phyloP scores from a whole-genome alignment of 164 flowering plant genomes.

The Kalanchoe fedtschenkoi region DNA sequence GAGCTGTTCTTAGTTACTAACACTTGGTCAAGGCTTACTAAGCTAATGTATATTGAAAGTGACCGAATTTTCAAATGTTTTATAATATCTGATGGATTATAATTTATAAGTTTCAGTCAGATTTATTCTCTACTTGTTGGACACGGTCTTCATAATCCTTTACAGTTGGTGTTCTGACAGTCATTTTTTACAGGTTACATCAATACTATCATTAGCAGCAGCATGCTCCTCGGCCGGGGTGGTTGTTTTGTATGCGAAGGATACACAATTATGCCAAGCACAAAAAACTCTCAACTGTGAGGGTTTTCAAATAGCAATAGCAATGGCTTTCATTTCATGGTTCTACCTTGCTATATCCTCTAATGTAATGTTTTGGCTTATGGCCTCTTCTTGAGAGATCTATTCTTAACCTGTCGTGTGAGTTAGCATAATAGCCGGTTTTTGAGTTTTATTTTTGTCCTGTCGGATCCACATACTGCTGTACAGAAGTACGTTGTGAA shows the following conservation, averaged over 20 bases:
- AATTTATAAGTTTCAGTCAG: too few species aligned
- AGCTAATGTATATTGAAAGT: too few species aligned
- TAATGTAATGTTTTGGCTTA: slow-evolving; percentile 21
- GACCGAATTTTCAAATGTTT: too few species aligned
- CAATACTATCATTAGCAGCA: slow-evolving; percentile 23
- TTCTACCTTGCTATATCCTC: slow-evolving; percentile 19
- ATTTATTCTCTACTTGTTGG: not conserved
- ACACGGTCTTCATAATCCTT: not conserved
- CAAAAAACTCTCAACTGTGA: slow-evolving; percentile 8
- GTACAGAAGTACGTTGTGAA: too few species aligned
- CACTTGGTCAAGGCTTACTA: too few species aligned
- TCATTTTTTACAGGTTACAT: slow-evolving; percentile 18
- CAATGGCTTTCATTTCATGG: slow-evolving; percentile 23
- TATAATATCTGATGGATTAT: too few species aligned
- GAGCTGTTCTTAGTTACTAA: too few species aligned
- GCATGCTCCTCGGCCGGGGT: slow-evolving; percentile 28
- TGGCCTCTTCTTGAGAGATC: slow-evolving; percentile 13
- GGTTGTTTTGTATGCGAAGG: slow-evolving; percentile 15
- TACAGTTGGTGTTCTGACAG: not conserved
- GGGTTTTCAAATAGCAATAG: slow-evolving; percentile 15
- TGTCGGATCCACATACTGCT: too few species aligned
- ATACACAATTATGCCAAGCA: slow-evolving; percentile 14
- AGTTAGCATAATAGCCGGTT: too few species aligned
- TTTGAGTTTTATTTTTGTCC: too few species aligned
- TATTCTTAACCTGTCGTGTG: too few species aligned